Percentiles rank a stretch among this genome's conserved stretches.
Evolutionary conservation across 495 filamentous ascomycete species (phyloP).

Genomic region (Thermochaetoides thermophila): DNA sequence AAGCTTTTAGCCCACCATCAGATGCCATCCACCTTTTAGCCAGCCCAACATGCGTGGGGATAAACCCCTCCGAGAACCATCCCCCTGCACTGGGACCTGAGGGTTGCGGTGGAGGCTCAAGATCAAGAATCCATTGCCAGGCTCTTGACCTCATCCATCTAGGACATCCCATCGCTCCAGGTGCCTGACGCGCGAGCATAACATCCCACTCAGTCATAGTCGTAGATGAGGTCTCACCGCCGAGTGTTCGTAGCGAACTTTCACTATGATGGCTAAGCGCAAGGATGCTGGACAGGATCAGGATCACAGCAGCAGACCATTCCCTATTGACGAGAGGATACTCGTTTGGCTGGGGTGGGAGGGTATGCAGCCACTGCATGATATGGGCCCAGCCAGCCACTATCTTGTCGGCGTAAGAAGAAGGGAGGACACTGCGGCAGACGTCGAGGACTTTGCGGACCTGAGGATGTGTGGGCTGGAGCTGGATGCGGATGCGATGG

Average conservation of each 20-base stretch:
- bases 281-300: slow-evolving; percentile 44
- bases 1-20: slow-evolving; percentile 31
- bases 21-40: slow-evolving; percentile 45
- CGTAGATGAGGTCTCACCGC: background rate
- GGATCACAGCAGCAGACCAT: slow-evolving; percentile 64
- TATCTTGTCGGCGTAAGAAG: slow-evolving; percentile 47
- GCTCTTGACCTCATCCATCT: slow-evolving; percentile 51
- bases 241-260: slow-evolving; percentile 4
- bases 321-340: slow-evolving; percentile 39
- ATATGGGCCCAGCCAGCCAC: slow-evolving; percentile 63
- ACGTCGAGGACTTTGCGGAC: slow-evolving; percentile 44
- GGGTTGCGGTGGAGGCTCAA: slow-evolving; percentile 19
- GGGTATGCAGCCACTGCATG: slow-evolving; percentile 49
- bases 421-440: slow-evolving; percentile 46
- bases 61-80: slow-evolving; percentile 21
- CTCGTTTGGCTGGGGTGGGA: no score
- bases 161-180: slow-evolving; percentile 40
- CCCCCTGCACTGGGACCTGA: no score
- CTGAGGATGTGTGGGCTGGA: slow-evolving; percentile 47
- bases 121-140: slow-evolving; percentile 63
- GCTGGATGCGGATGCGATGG: slow-evolving; percentile 50
- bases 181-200: slow-evolving; percentile 22
- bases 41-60: slow-evolving; percentile 26
- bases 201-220: slow-evolving; percentile 22
- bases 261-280: slow-evolving; percentile 18